phyloP scores from a whole-genome alignment of 2,329 filamentous ascomycete species.

The Diplodia mutila region DNA sequence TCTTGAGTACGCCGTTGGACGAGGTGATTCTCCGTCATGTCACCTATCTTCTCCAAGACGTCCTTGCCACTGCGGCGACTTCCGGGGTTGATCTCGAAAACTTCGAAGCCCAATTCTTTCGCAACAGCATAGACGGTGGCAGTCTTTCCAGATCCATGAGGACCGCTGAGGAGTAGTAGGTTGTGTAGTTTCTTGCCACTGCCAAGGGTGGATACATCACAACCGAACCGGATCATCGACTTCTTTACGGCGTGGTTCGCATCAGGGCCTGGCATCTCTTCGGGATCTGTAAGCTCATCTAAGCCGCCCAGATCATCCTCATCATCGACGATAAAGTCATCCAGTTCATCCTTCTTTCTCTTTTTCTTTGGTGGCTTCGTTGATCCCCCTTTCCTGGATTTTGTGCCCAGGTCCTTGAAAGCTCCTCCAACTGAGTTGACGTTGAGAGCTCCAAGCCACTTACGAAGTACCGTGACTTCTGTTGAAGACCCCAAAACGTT shows the following conservation, averaged over 20 bases:
- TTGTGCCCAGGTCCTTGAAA: constrained; percentile 36
- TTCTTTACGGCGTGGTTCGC: constrained; percentile 40
- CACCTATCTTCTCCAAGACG: constrained; percentile 86
- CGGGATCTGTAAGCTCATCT: constrained; percentile 68
- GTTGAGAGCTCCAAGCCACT: constrained; percentile 79
- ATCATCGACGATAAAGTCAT: constrained; percentile 42
- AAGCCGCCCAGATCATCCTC: constrained; percentile 46
- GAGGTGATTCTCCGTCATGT: constrained; percentile 95
- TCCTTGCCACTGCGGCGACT: constrained; percentile 86
- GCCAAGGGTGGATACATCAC: constrained; percentile 38
- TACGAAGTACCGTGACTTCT: constrained; percentile 71
- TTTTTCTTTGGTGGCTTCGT: constrained; percentile 60
- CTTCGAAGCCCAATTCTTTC: constrained; percentile 86
- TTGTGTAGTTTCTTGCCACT: constrained; percentile 64
- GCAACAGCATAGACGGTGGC: constrained; percentile 90
- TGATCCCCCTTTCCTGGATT: constrained; percentile 26
- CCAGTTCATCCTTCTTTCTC: constrained; percentile 49
- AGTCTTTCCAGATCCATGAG: constrained; percentile 89
- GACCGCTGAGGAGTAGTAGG: constrained; percentile 84
- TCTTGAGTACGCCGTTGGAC: constrained; percentile 60
- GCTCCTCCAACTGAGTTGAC: constrained; percentile 76
- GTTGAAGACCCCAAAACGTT: constrained; percentile 76
- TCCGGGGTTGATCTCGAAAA: constrained; percentile 92
- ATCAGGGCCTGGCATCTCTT: constrained; percentile 41
- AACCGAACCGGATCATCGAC: constrained; percentile 39